Percentiles rank a stretch among this genome's conserved stretches.
Conservation (phyloP, 177 flowering plant genomes). For the Vitis hybrid region DNA sequence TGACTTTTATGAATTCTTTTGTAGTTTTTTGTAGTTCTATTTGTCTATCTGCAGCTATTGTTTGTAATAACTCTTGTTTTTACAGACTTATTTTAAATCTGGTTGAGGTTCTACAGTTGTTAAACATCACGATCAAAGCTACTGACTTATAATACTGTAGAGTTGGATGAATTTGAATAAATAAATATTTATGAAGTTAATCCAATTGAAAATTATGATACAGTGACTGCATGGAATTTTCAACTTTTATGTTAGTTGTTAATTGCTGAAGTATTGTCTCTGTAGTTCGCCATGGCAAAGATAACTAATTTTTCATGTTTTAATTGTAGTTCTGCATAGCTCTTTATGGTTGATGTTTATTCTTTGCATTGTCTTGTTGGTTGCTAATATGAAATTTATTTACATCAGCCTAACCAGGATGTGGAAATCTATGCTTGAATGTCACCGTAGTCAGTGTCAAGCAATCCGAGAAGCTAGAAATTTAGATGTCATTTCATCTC, state of each 20-base stretch:
- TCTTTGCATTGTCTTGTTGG: background rate
- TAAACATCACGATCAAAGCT: too few species aligned
- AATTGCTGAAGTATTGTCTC: too few species aligned
- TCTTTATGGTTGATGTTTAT: background rate
- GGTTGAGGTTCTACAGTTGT: too few species aligned
- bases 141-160: too few species aligned
- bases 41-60: background rate
- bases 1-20: background rate
- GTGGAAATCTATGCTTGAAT: slow-evolving; percentile 96
- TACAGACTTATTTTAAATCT: too few species aligned
- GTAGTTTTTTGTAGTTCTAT: background rate
- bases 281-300: too few species aligned
- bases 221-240: too few species aligned
- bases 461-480: slow-evolving; percentile 64
- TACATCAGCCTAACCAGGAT: slow-evolving; percentile 70
- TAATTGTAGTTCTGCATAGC: background rate
- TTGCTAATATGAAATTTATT: slow-evolving; percentile 2
- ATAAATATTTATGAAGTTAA: too few species aligned
- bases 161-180: too few species aligned
- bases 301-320: background rate
- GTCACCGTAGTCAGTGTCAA: slow-evolving; percentile 76
- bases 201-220: too few species aligned
- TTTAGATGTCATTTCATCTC: slow-evolving; percentile 61
- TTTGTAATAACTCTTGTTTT: background rate
- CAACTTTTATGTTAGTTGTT: too few species aligned